Evolutionary conservation across 2,329 filamentous ascomycete species (phyloP).

Genomic region (Trichoderma afroharzianum): DNA sequence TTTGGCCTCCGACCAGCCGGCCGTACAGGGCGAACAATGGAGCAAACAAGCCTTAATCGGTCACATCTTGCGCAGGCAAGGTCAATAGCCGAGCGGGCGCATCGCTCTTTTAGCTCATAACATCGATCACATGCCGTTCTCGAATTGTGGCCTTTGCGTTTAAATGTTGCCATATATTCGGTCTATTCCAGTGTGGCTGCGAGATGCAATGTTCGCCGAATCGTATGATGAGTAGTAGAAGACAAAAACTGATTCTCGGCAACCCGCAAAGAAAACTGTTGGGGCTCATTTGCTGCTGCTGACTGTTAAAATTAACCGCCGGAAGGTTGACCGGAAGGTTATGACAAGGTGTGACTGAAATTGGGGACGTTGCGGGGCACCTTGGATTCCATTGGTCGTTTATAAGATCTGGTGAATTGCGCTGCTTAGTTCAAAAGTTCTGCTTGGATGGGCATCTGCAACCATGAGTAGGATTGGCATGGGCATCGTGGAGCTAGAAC

Average conservation of each 20-base stretch:
- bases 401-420: not conserved
- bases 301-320: not conserved
- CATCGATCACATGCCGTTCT: not conserved
- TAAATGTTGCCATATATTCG: not conserved
- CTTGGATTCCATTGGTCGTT: not conserved
- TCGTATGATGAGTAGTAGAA: not conserved
- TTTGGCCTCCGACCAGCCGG: not conserved
- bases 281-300: not conserved
- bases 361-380: not conserved
- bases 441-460: not conserved
- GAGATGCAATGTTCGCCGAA: not conserved
- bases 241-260: not conserved
- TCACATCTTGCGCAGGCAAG: not conserved
- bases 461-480: not conserved
- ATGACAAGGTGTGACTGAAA: not conserved
- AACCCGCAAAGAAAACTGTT: not conserved
- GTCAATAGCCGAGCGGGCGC: not conserved
- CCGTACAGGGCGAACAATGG: not conserved
- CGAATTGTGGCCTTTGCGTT: not conserved
- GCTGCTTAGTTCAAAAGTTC: not conserved
- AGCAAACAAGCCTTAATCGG: not conserved
- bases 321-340: not conserved
- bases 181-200: not conserved
- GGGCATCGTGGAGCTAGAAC: not conserved
- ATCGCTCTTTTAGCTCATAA: not conserved